Conservation (phyloP, 2,329 filamentous ascomycete species). For the Metarhizium sp. region DNA sequence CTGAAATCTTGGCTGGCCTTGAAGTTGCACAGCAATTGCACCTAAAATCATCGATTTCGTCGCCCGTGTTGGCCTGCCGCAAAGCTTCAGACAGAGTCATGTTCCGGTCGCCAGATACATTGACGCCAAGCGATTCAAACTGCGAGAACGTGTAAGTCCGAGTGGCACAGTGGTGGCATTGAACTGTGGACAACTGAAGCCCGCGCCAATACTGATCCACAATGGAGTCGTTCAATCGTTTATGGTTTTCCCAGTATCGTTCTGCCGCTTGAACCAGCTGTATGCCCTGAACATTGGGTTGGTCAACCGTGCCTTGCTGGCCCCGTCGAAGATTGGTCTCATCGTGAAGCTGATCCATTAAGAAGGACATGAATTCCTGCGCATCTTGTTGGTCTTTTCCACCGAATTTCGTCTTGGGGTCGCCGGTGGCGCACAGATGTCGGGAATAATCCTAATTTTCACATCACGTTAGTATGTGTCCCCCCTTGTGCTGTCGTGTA, state of each 20-base stretch:
- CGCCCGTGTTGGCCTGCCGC: conserved; percentile 57
- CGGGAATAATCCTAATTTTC: conserved; percentile 44
- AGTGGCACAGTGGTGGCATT: conserved; percentile 52
- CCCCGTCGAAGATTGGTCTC: conserved; percentile 64
- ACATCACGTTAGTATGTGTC: not conserved
- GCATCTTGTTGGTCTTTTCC: conserved; percentile 78
- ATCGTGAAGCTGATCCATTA: conserved; percentile 73
- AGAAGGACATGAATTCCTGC: conserved; percentile 78
- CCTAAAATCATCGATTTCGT: conserved; percentile 57
- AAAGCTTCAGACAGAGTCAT: conserved; percentile 53
- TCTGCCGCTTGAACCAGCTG: conserved; percentile 47
- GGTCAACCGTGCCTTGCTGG: conserved; percentile 18
- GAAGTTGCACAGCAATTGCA: conserved; percentile 67
- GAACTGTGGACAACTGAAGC: conserved; percentile 61
- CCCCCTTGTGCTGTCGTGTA: not conserved
- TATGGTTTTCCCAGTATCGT: conserved; percentile 67
- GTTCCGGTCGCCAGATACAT: conserved; percentile 21
- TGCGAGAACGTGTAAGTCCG: conserved; percentile 33
- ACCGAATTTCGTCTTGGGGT: conserved; percentile 44
- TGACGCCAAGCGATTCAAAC: conserved; percentile 45
- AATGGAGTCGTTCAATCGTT: conserved; percentile 61
- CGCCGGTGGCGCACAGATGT: conserved; percentile 24
- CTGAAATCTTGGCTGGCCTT: conserved; percentile 52
- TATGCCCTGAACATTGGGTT: conserved; percentile 23
- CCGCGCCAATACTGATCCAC: conserved; percentile 74